These are phyloP conservation scores for Poa pratensis DNA, from an alignment of 176 grass and related monocot species.

Conservation along the genomic window DNA sequence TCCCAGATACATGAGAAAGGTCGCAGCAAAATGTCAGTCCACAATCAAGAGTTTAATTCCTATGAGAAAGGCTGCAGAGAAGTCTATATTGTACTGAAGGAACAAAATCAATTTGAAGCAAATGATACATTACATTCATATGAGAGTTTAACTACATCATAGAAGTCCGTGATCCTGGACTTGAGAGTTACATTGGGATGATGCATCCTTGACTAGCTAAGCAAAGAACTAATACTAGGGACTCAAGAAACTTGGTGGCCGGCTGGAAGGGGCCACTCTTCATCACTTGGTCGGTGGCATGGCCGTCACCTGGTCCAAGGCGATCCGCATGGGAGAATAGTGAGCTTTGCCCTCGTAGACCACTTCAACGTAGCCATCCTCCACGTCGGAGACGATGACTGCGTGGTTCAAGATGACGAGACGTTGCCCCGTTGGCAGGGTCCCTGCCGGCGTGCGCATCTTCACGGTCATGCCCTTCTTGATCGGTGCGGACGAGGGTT, in stretches of 20 bases:
- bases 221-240: no score
- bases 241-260: no score
- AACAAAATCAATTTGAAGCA: no score
- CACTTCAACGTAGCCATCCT: background rate
- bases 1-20: background rate
- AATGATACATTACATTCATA: no score
- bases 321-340: background rate
- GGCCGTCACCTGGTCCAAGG: background rate
- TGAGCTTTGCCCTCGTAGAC: background rate
- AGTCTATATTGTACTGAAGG: no score
- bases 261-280: no score
- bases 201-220: no score
- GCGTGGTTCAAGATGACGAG: background rate
- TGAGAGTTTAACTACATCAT: no score
- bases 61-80: no score
- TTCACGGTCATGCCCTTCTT: background rate
- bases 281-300: background rate
- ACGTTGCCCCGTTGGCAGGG: background rate
- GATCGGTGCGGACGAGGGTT: background rate
- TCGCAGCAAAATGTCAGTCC: background rate
- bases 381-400: background rate
- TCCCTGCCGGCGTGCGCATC: background rate
- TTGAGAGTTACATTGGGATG: no score
- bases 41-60: no score
- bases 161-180: no score